phyloP scores from a whole-genome alignment of 306 rosid genomes.

The Luffa aegyptiaca region DNA sequence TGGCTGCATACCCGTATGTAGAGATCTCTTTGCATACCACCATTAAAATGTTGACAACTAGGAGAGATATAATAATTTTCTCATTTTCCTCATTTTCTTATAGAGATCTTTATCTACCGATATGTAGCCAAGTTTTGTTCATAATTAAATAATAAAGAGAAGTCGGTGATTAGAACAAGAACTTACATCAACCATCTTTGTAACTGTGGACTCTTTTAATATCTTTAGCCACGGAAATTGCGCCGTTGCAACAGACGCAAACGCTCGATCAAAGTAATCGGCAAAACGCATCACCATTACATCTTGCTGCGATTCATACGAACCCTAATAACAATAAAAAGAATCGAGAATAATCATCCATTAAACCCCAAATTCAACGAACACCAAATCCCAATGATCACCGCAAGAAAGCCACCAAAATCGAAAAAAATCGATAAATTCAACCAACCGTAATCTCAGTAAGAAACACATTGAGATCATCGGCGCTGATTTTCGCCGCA shows the following conservation, averaged over 20 bases:
- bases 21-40: no score
- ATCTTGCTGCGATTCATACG: conserved; percentile 51
- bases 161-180: background rate
- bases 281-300: conserved; percentile 61
- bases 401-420: background rate
- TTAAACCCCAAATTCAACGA: background rate
- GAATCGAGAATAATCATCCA: background rate
- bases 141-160: no score
- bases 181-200: conserved; percentile 58
- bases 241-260: conserved; percentile 43
- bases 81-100: no score
- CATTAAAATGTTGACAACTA: no score
- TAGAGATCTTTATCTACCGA: no score
- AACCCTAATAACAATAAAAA: conserved; percentile 20
- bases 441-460: conserved; percentile 40
- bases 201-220: conserved; percentile 52
- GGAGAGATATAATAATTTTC: no score
- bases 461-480: conserved; percentile 38
- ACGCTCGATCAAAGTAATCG: conserved; percentile 66
- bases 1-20: no score
- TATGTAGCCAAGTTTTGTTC: no score
- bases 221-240: conserved; percentile 76
- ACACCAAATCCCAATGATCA: conserved; percentile 6
- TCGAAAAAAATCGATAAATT: background rate
- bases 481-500: conserved; percentile 44